phyloP scores from a whole-genome alignment of 768 basidiomycete genomes.

The Calocera cornea region DNA sequence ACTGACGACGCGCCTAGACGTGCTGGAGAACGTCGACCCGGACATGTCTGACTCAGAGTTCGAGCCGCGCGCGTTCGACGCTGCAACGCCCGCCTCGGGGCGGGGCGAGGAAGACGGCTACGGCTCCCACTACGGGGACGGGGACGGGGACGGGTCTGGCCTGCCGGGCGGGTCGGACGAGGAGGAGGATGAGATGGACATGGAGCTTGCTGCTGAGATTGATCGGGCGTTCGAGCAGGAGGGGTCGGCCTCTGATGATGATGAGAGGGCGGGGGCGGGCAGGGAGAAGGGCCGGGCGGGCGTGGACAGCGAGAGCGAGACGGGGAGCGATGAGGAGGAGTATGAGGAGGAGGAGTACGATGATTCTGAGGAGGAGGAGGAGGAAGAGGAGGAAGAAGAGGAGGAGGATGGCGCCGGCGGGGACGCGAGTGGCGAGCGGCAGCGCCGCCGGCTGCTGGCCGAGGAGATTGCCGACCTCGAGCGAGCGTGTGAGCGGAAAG shows the following conservation, averaged over 20 bases:
- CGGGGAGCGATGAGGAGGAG: constrained; percentile 57
- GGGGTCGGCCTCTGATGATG: constrained; percentile 11
- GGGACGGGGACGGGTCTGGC: no score
- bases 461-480: constrained; percentile 86
- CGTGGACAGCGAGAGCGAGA: constrained; percentile 41
- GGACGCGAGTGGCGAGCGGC: constrained; percentile 14
- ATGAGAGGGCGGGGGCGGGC: no score
- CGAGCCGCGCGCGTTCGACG: constrained; percentile 52
- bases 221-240: constrained; percentile 61
- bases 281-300: constrained; percentile 23
- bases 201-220: constrained; percentile 76
- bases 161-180: constrained; percentile 42
- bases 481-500: constrained; percentile 75
- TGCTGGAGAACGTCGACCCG: constrained; percentile 81
- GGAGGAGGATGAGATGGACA: constrained; percentile 64
- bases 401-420: constrained; percentile 19
- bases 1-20: constrained; percentile 36
- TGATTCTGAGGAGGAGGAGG: constrained; percentile 47
- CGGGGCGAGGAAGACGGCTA: constrained; percentile 40
- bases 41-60: constrained; percentile 84
- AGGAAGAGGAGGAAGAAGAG: constrained; percentile 60
- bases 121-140: no score
- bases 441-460: constrained; percentile 55
- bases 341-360: constrained; percentile 35
- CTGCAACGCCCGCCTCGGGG: constrained; percentile 55